phyloP scores from a whole-genome alignment of 306 rosid species.

The Arachis hypogaea region DNA sequence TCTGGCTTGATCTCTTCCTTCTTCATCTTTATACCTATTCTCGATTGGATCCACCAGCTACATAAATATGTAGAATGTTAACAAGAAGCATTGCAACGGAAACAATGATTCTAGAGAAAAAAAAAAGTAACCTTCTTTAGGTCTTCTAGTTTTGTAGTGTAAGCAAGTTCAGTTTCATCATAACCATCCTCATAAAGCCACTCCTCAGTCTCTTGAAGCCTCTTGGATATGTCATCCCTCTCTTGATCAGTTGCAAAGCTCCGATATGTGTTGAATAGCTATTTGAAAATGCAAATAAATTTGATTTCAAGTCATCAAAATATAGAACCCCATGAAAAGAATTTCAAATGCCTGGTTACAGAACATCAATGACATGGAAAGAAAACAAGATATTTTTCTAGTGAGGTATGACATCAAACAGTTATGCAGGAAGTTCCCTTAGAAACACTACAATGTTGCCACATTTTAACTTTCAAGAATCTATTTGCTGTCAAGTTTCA shows the following conservation, averaged over 20 bases:
- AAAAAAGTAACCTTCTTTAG: constrained; percentile 66
- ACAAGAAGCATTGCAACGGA: constrained; percentile 31
- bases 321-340: constrained; percentile 12
- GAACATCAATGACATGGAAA: constrained; percentile 24
- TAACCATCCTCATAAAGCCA: constrained; percentile 98
- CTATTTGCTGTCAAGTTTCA: no score
- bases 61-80: constrained; percentile 36
- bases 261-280: constrained; percentile 82
- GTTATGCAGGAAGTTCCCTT: no score
- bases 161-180: constrained; percentile 91
- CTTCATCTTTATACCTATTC: constrained; percentile 81
- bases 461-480: no score
- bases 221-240: constrained; percentile 79
- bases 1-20: constrained; percentile 67
- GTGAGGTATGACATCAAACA: no score
- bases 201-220: constrained; percentile 90
- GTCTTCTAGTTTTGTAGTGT: constrained; percentile 79
- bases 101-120: constrained; percentile 23
- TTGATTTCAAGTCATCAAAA: constrained; percentile 33
- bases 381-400: no score
- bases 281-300: constrained; percentile 45
- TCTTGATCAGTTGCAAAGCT: constrained; percentile 82
- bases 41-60: constrained; percentile 93
- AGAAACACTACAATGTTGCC: no score
- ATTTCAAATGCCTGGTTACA: constrained; percentile 26